Percentiles rank a stretch among this genome's conserved stretches.
Evolutionary conservation across 2,329 filamentous ascomycete genomes (phyloP).

Genomic region (Clarireedia homoeocarpa): DNA sequence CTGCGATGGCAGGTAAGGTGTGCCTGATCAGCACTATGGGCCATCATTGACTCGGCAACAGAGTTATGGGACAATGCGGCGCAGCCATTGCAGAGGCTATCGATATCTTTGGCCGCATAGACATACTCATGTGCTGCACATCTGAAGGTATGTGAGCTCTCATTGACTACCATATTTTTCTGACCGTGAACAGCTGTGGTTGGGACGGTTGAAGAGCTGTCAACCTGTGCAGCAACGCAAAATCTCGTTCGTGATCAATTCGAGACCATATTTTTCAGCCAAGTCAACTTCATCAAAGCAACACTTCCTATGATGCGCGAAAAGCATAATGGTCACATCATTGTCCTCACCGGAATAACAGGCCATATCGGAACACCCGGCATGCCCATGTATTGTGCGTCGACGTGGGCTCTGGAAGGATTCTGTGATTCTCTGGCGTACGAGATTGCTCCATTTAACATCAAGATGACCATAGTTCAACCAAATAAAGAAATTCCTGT

Average conservation of each 20-base stretch:
- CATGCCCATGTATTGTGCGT: slow-evolving; percentile 82
- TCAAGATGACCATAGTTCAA: slow-evolving; percentile 93
- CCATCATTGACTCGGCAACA: neutral
- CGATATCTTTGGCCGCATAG: slow-evolving; percentile 74
- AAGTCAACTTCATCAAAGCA: slow-evolving; percentile 92
- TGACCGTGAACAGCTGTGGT: slow-evolving; percentile 56
- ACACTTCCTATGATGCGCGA: slow-evolving; percentile 70
- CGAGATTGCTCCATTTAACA: slow-evolving; percentile 93
- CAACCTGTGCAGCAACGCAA: slow-evolving; percentile 61
- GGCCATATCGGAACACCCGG: slow-evolving; percentile 91
- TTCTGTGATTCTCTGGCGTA: slow-evolving; percentile 95
- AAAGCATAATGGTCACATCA: slow-evolving; percentile 80
- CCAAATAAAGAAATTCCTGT: slow-evolving; percentile 88
- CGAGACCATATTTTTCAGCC: slow-evolving; percentile 89
- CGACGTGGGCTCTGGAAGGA: slow-evolving; percentile 90
- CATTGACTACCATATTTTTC: neutral
- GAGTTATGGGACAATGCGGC: slow-evolving; percentile 31
- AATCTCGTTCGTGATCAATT: slow-evolving; percentile 86
- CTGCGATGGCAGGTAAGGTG: slow-evolving; percentile 45
- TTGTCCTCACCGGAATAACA: slow-evolving; percentile 82
- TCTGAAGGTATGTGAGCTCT: slow-evolving; percentile 57
- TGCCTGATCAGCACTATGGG: no score
- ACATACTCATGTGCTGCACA: slow-evolving; percentile 84
- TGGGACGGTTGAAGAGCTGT: slow-evolving; percentile 85
- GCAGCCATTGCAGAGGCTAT: slow-evolving; percentile 83